Evolutionary conservation across 441 rosid species (phyloP).

Genomic region (Corymbia calophylla): DNA sequence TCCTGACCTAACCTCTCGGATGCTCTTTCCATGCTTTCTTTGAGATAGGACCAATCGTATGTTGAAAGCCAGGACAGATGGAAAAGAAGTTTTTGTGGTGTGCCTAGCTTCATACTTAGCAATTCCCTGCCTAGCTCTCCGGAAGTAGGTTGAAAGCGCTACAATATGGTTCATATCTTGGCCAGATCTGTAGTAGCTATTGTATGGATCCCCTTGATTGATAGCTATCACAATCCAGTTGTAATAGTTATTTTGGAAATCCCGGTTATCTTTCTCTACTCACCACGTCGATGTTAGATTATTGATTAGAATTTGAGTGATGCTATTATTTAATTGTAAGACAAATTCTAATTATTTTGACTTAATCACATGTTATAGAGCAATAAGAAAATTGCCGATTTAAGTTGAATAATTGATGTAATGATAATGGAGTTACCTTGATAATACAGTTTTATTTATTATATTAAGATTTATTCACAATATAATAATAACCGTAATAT

Average conservation of each 20-base stretch:
- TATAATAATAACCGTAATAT: not conserved
- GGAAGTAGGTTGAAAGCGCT: no score
- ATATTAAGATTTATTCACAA: accelerated
- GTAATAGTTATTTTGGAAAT: not conserved
- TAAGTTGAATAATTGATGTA: not conserved
- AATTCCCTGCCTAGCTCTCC: no score
- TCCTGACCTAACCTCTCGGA: no score
- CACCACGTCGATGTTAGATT: not conserved
- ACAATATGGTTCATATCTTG: not conserved
- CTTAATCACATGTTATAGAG: not conserved
- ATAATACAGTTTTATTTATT: not conserved
- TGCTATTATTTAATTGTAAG: no score
- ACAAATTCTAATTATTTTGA: not conserved
- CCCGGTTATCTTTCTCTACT: not conserved
- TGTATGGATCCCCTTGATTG: no score
- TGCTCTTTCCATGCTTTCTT: no score
- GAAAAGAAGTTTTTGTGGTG: no score
- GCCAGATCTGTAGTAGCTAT: no score
- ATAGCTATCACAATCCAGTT: not conserved
- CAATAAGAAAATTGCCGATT: not conserved
- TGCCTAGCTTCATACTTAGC: no score
- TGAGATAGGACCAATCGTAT: no score
- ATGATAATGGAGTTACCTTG: not conserved
- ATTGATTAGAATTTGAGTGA: not conserved
- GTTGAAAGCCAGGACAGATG: no score